A percentile compares a stretch with the other conserved stretches of the same genome.
These are phyloP conservation scores for Lolium multiflorum DNA, from an alignment of 176 grass and related monocot genomes.

Conservation along the genomic window DNA sequence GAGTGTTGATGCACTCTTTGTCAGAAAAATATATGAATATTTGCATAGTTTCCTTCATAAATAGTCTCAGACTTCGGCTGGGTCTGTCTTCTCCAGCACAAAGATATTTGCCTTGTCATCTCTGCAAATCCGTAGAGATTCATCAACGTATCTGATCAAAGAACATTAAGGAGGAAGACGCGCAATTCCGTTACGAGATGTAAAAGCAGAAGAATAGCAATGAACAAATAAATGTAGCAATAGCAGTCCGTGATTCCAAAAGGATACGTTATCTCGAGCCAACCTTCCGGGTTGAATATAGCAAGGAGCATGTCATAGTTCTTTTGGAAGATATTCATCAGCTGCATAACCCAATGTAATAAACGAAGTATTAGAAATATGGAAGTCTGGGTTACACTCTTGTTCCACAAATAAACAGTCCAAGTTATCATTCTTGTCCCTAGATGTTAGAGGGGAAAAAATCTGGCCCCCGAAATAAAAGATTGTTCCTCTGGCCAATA, in stretches of 20 bases:
- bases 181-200: background rate
- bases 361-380: background rate
- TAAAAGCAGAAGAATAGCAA: background rate
- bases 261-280: constrained; percentile 99
- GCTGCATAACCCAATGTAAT: constrained; percentile 38
- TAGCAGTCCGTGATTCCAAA: background rate
- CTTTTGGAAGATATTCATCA: constrained; percentile 89
- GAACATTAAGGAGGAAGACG: constrained; percentile 33
- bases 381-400: background rate
- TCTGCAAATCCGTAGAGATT: constrained; percentile 76
- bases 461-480: background rate
- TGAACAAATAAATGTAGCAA: background rate
- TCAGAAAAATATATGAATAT: constrained; percentile 24
- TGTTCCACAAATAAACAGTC: background rate
- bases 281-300: constrained; percentile 94
- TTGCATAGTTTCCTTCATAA: background rate
- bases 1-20: background rate
- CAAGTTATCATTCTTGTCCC: background rate
- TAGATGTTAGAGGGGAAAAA: background rate
- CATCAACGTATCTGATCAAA: constrained; percentile 74
- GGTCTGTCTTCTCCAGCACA: constrained; percentile 73
- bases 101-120: constrained; percentile 95
- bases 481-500: background rate
- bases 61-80: constrained; percentile 42
- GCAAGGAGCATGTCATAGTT: constrained; percentile 84